Evolutionary conservation across 2,329 filamentous ascomycete genomes (phyloP), one percentile per base, ranked within the genome.

Genomic region (Lachnellula arida): DNA sequence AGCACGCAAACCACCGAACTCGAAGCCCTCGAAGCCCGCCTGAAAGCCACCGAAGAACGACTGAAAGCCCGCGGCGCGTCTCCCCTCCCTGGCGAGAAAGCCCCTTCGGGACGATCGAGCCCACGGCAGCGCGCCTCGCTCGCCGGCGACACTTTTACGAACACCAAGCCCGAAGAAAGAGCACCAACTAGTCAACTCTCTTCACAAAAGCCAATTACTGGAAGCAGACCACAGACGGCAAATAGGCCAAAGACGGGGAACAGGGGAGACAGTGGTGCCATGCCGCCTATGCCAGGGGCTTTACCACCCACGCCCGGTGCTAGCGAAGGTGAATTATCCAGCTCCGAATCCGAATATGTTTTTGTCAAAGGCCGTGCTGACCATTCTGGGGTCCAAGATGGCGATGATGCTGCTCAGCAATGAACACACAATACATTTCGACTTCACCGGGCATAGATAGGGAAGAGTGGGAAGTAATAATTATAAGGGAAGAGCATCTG

Each of bases 11-110:
- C 82, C 54, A 82, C 85, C 60, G 90, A 97, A 73, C 86, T 97
- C 63, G 87, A 96, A 73, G 85, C 86, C 55, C 86, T 97, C 67
- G 91, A 97, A 74, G 85, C 85, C 51, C 86, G 86, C 65, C 84
- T 97, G 65, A 87, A 85, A 65, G 91, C 91, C 67, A 91, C 94
- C 74, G 92, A 97, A 74, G 81, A 88, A 64, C 87, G 87, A 46
- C 80, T 97, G 52, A 82, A 77, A 75, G 64, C 67, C 34, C 63
- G 59, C 34, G 57, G 52, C 17, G 58, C 43, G 7, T 53, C 40
- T 4, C 8, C 54, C 42, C 25, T 48, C 46, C 28, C 28, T 9
- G 8, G 8, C 3, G 28, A 32, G 28, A 22, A 54, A 53, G 49
- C 39, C 44, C 28, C 56, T 51, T 32, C 57, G 15, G 52, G 40